Base-by-base conservation (phyloP, 345 rosid genomes). In the Carallia pectinifolia region DNA sequence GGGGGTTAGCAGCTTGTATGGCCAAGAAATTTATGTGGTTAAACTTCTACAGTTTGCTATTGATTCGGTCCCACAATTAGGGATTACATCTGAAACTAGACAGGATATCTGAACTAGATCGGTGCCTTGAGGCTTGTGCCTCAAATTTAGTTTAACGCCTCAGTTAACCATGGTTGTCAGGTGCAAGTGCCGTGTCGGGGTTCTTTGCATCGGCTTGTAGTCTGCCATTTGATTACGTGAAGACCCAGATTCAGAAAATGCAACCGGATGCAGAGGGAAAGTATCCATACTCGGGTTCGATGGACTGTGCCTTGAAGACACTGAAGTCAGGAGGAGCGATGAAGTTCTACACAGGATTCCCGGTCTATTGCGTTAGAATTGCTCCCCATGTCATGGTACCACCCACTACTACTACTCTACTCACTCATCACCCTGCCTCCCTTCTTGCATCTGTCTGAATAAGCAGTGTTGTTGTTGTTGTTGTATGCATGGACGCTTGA, bases 181-280 rank as follows among this genome's bases (percentile, higher is more conserved):
- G 90, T 52, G 99, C 99, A 62, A 95, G 99, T 87, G 39, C 83
- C 12, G 90, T 92, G 38, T 95, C 98, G 0, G 99, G 99, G 7
- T 88, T 95, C 82, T 95, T 84, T 48, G 99, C 99, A 62, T 63
- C 99, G 12, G 91, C 99, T 60, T 95, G 99, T 83, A 95, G 99
- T 77, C 80, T 95, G 54, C 99, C 99, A 15, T 92, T 95, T 38
- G 99, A 95, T 83, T 95, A 72, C 60, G 97, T 95, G n/a, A 95
- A 95, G 79, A 95, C 99, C 15, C 99, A 95, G 77, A 92, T 95
- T 63, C 99, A 95, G 88, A 95, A 95, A 74, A 95, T 95, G 99
- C 98, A 95, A 77, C 99, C 99, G 4, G 96, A 95, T 78, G 96
- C 98, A 31, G 74, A 85, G 61, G 99, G 99, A 5, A 95, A 89